phyloP scores from a whole-genome alignment of 202 grass and related monocot genomes.

The Bolboschoenoplectus hybrid region DNA sequence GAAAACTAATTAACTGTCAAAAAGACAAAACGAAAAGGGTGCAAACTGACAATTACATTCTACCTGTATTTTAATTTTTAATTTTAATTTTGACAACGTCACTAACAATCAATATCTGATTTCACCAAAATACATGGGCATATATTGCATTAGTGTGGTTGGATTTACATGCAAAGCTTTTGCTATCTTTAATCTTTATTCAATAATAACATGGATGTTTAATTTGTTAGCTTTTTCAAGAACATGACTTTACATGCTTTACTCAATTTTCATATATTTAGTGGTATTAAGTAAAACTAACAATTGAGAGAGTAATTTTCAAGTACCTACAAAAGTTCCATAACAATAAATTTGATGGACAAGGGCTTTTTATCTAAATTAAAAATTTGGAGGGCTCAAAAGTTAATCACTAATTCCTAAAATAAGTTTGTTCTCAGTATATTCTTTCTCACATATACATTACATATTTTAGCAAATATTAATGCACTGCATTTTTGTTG shows the following conservation, averaged over 20 bases:
- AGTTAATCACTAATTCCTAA: too few species aligned
- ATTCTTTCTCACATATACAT: too few species aligned
- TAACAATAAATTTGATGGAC: background rate
- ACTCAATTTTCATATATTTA: background rate
- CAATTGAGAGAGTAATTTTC: background rate
- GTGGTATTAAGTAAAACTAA: background rate
- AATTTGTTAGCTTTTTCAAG: background rate
- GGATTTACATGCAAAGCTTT: background rate
- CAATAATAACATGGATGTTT: too few species aligned
- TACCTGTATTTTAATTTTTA: slow-evolving; percentile 1
- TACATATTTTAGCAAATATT: too few species aligned
- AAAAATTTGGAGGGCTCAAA: background rate
- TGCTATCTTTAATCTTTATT: too few species aligned
- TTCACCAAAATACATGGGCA: slow-evolving; percentile 1
- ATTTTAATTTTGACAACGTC: background rate
- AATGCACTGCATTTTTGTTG: too few species aligned
- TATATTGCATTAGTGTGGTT: background rate
- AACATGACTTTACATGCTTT: background rate
- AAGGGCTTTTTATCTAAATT: background rate
- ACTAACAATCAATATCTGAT: background rate
- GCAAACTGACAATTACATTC: background rate
- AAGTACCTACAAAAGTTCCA: background rate
- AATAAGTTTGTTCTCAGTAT: too few species aligned
- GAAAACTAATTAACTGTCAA: slow-evolving; percentile 7
- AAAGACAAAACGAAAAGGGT: background rate